Percentiles rank a stretch among this genome's conserved stretches.
phyloP scores from a whole-genome alignment of 139 green algal genomes.

The Micractinium conductrix region DNA sequence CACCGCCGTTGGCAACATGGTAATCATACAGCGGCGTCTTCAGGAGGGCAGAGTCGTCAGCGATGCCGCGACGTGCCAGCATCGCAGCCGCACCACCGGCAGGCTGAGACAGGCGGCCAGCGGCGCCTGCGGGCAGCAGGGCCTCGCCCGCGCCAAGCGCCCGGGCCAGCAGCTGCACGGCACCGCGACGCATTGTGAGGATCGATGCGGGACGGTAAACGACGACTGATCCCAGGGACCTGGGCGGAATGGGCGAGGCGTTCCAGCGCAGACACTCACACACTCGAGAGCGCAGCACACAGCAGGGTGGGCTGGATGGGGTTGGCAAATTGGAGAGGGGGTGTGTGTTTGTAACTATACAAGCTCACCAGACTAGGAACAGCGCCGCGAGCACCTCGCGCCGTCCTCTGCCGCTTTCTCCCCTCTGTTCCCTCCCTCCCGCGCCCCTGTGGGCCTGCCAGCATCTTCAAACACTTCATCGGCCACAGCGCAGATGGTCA shows the following conservation, averaged over 20 bases:
- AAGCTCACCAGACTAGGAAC: too few species aligned
- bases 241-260: background rate
- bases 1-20: constrained; percentile 86
- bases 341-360: too few species aligned
- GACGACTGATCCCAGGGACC: background rate
- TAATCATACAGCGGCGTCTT: constrained; percentile 94
- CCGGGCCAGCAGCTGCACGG: background rate
- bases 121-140: background rate
- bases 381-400: too few species aligned
- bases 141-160: background rate
- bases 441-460: too few species aligned
- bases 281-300: background rate
- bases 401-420: too few species aligned
- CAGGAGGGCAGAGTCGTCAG: constrained; percentile 70
- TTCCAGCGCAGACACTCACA: background rate
- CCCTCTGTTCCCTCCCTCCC: too few species aligned
- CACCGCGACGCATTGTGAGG: constrained; percentile 10
- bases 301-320: too few species aligned
- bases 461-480: background rate
- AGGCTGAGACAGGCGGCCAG: background rate
- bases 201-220: too few species aligned
- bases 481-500: too few species aligned
- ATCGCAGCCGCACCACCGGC: constrained; percentile 6
- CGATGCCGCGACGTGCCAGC: constrained; percentile 55
- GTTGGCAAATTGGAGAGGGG: too few species aligned